Percentiles rank a stretch among this genome's conserved stretches.
These are phyloP conservation scores for Salix purpurea DNA, from an alignment of 345 rosid species.

Conservation along the genomic window DNA sequence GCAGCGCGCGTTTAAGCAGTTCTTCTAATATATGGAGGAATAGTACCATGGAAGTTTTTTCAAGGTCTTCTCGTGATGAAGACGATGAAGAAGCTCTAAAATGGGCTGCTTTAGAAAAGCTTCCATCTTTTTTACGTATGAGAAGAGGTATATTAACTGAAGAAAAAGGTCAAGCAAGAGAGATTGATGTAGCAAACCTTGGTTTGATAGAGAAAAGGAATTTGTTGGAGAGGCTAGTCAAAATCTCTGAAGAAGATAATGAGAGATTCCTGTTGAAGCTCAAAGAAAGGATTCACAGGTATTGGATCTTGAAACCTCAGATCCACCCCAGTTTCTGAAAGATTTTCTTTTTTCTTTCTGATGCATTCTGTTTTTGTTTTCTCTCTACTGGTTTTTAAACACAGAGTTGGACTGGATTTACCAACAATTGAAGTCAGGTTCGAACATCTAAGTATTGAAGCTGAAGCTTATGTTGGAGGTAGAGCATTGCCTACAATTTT, in stretches of 20 bases:
- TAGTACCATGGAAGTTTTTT: conserved; percentile 38
- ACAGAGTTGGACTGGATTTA: conserved; percentile 79
- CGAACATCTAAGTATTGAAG: conserved; percentile 61
- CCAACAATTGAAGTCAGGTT: conserved; percentile 88
- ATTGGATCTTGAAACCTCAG: neutral
- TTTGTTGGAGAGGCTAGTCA: conserved; percentile 62
- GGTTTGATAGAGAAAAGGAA: conserved; percentile 69
- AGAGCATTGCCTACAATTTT: conserved; percentile 59
- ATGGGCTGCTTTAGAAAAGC: conserved; percentile 91
- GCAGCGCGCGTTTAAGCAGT: conserved; percentile 41
- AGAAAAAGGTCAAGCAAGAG: conserved; percentile 44
- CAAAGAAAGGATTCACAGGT: conserved; percentile 70
- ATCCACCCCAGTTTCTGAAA: neutral
- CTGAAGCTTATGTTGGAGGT: conserved; percentile 57
- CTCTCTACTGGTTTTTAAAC: neutral
- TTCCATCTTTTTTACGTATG: conserved; percentile 66
- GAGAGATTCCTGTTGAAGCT: conserved; percentile 83
- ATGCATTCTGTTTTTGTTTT: too few species aligned
- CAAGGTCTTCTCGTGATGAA: conserved; percentile 39
- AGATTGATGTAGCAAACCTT: conserved; percentile 60
- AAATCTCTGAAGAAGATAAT: conserved; percentile 74
- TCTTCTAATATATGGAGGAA: conserved; percentile 44
- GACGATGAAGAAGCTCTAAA: conserved; percentile 71
- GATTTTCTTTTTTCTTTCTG: neutral
- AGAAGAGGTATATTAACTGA: conserved; percentile 63